Evolutionary conservation across 2,329 filamentous ascomycete species (phyloP), one percentile per base, ranked within the genome.

Genomic region (Talaromyces amestolkiae): DNA sequence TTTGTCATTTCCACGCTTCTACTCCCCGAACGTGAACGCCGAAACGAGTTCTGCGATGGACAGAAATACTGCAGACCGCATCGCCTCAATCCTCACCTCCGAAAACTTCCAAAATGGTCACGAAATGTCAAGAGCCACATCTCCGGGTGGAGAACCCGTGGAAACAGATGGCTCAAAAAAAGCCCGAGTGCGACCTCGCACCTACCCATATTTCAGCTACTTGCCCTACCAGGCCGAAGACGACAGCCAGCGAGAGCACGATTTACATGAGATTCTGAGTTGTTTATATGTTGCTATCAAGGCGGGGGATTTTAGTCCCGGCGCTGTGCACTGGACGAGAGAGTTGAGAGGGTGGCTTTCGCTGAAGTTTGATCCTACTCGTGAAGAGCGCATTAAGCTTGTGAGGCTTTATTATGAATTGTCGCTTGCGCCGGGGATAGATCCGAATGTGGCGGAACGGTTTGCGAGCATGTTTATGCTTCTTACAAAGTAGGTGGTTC

Each of bases 381-480:
- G 91, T 72, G 89, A 90, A 75, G 88, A 93, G 70, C 86, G 96
- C 65, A 88, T 93, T 58, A 92, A 87, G 77, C 86, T 99, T 35
- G 91, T 95, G 35, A 91, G 90, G 80, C 84, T 99, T 43, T 99
- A 97, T 81, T 99, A 97, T 79, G 93, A 97, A 80, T 89, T 99
- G 66, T 86, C 92, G 5, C 84, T 99, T 67, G 92, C 95, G 33
- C 95, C 94, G 0, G 95, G 96, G 3, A 84, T 99, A 64, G 94
- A 98, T 74, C 86, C 87, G 61, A 85, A 85, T 66, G 88, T 93
- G 9, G 86, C 92, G 4, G 96, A 99, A 79, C 87, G 94, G 66
- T 99, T 99, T 76, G 87, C 94, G 54, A 95, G 92, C 82, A 98
- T 98, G 93, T 94, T 98, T 74, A 91, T 97, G 78, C 89, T 92